Base-by-base conservation (phyloP, 2,329 filamentous ascomycete species). In the Hypoxylon sp. region DNA sequence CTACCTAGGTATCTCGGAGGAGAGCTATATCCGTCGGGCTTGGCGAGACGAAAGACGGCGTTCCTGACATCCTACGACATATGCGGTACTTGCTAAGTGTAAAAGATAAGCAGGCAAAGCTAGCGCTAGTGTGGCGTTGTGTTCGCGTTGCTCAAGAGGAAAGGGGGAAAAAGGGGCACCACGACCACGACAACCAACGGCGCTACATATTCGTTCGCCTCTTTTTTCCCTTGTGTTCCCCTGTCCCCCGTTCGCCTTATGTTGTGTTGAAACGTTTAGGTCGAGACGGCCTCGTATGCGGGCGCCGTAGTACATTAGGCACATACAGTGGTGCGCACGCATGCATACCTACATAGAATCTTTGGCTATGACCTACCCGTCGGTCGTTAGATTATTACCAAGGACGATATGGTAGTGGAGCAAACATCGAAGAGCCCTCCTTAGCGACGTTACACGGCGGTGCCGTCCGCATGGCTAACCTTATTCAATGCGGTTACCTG, bases 381-480 rank as follows among this genome's bases (percentile, higher is more conserved):
- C 53, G 50, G 63, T 58, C 59, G 52, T 53, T 57, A 11, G 48
- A 66, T 53, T 43, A 49, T 53, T 51, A 50, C 43, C 43, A 36
- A 30, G 58, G 25, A 46, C 43, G 53, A 30, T 30, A 23, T 21
- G 34, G n/a, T 34, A 28, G 23, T 14, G 50, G 30, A 28, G 23
- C 13, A 14, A 55, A 60, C 45, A 60, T 9, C 58, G 25, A 57
- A 46, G 63, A 51, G 50, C 63, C 63, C 49, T 53, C 55, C 51
- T 63, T 64, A 64, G 68, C 68, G 68, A 69, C 38, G 68, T 71
- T 69, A 64, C 68, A 71, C 68, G 21, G 32, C 60, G 41, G 63
- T 66, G 60, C 65, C 63, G 65, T 64, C 65, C 50, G 63, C 66
- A 71, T 71, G 65, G 65, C 63, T 69, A 71, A 66, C 65, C 65